Conservation (phyloP, 129 eudicot genomes). For the Escallonia rubra region DNA sequence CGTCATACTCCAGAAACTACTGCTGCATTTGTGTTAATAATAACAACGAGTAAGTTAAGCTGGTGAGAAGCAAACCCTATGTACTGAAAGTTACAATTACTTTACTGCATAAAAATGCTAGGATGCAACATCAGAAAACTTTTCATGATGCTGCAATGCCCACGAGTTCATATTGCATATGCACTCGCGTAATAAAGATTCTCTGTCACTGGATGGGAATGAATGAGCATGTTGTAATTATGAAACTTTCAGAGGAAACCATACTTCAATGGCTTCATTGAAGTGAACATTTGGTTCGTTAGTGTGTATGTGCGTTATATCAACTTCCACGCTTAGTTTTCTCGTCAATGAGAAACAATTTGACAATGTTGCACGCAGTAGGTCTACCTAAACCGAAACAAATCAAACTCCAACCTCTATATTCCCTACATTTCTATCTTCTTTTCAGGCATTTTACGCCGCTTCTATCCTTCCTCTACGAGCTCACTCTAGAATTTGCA, state of each 20-base stretch:
- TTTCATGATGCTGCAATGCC: background rate
- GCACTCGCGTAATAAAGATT: background rate
- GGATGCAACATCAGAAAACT: background rate
- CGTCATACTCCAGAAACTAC: slow-evolving; percentile 37
- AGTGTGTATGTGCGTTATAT: no score
- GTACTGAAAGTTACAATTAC: background rate
- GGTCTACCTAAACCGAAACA: no score
- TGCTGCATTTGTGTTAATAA: slow-evolving; percentile 1
- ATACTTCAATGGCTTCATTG: background rate
- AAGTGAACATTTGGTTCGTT: background rate
- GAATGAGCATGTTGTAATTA: background rate
- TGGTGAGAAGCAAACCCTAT: background rate
- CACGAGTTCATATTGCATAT: background rate
- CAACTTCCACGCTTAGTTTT: no score
- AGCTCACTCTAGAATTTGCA: no score
- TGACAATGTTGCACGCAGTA: no score
- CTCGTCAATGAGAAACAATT: no score
- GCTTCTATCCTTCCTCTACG: no score
- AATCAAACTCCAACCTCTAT: no score
- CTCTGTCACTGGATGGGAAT: background rate
- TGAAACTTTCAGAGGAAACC: background rate
- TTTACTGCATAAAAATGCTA: background rate
- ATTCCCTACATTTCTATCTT: no score
- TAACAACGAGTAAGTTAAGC: background rate
- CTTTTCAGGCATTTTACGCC: no score